Conservation (phyloP, 1,284 basidiomycete species). For the Boletus hoseneyae region DNA sequence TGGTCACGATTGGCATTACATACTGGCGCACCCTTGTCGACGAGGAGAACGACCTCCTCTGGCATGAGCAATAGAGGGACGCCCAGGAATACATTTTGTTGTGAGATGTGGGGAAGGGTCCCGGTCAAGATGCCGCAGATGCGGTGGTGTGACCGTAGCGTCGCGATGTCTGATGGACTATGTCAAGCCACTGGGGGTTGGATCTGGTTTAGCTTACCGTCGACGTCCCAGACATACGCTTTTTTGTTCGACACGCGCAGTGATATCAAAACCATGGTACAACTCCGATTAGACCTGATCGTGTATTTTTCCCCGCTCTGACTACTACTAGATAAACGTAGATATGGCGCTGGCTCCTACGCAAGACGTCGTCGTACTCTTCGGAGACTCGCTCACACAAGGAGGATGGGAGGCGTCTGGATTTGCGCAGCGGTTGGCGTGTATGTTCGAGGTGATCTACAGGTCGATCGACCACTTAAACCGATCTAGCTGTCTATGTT, state of each 20-base stretch:
- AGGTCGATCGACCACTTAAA: neutral
- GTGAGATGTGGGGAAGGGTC: slow-evolving; percentile 90
- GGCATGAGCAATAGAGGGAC: slow-evolving; percentile 84
- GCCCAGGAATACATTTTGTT: slow-evolving; percentile 97
- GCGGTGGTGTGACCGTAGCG: slow-evolving; percentile 73
- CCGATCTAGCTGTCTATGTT: slow-evolving; percentile 60
- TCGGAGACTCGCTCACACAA: slow-evolving; percentile 78
- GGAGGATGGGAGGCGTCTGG: slow-evolving; percentile 56
- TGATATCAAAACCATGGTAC: slow-evolving; percentile 32
- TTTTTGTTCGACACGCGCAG: slow-evolving; percentile 67
- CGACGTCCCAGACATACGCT: slow-evolving; percentile 76
- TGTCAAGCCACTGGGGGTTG: neutral
- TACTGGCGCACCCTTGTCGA: slow-evolving; percentile 63
- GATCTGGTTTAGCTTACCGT: slow-evolving; percentile 46
- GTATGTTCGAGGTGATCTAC: slow-evolving; percentile 39
- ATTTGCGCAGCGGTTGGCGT: slow-evolving; percentile 58
- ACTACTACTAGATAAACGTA: neutral
- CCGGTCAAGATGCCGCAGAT: slow-evolving; percentile 86
- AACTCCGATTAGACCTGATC: too few species aligned
- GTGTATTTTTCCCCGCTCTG: too few species aligned
- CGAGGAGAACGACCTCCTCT: slow-evolving; percentile 88
- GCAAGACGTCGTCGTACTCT: slow-evolving; percentile 65
- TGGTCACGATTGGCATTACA: neutral
- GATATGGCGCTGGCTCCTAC: slow-evolving; percentile 42
- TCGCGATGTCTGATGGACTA: slow-evolving; percentile 63